Conservation (phyloP, 441 rosid genomes). For the Corymbia citriodora region DNA sequence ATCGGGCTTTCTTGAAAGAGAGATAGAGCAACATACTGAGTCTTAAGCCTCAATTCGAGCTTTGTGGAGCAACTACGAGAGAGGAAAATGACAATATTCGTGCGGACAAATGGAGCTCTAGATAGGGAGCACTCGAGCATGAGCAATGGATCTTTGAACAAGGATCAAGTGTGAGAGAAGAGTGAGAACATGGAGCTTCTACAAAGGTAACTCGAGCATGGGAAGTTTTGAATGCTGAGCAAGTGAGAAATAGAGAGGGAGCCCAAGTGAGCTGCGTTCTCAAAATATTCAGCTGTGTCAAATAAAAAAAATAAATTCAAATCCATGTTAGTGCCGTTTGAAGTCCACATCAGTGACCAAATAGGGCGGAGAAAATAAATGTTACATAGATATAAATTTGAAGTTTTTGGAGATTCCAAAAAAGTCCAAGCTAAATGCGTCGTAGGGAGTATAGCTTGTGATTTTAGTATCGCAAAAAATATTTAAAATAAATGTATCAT, state of each 20-base stretch:
- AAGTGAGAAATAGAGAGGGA: neutral
- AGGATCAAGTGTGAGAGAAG: neutral
- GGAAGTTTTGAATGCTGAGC: neutral
- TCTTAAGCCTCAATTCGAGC: neutral
- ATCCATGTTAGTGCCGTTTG: neutral
- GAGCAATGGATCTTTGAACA: neutral
- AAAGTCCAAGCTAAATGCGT: too few species aligned
- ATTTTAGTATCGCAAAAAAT: neutral
- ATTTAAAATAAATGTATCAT: neutral
- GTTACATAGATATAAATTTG: too few species aligned
- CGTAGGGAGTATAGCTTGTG: accelerated
- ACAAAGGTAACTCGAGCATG: neutral
- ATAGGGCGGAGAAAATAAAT: neutral
- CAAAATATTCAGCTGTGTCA: neutral
- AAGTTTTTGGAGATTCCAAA: too few species aligned
- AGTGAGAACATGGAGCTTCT: neutral
- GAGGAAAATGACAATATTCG: neutral
- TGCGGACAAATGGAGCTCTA: neutral
- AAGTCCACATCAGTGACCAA: neutral
- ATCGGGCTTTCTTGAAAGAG: neutral
- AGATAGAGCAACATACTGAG: neutral
- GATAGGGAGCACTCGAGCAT: neutral
- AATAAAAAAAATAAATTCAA: too few species aligned
- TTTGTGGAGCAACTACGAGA: neutral
- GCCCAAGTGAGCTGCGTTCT: accelerated